Conservation (phyloP, 441 rosid species). For the Erodium moschatum region DNA sequence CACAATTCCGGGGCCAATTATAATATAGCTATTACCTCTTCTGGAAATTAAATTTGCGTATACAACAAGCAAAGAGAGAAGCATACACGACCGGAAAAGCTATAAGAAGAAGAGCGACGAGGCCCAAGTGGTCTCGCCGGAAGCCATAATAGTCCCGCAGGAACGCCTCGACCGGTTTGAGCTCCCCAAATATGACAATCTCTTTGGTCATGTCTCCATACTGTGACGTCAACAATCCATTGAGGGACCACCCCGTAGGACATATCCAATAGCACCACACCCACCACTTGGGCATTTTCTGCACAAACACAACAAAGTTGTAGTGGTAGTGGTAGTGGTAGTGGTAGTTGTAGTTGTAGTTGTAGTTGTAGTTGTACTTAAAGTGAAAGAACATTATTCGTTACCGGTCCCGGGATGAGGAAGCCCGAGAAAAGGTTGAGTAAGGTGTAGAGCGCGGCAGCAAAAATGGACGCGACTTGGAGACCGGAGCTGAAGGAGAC, state of each 20-base stretch:
- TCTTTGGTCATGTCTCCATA: conserved; percentile 39
- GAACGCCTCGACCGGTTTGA: conserved; percentile 37
- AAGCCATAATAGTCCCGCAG: conserved; percentile 46
- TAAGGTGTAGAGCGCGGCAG: conserved; percentile 26
- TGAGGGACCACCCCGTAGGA: conserved; percentile 61
- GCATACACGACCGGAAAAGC: conserved; percentile 40
- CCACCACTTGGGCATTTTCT: conserved; percentile 69
- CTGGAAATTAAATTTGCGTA: conserved; percentile 49
- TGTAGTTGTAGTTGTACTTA: no score
- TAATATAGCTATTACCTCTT: conserved; percentile 38
- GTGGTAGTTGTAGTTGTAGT: no score
- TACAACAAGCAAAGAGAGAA: conserved; percentile 42
- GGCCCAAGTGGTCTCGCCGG: conserved; percentile 21
- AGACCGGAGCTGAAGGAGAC: conserved; percentile 37
- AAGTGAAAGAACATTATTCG: no score
- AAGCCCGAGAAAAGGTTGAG: conserved; percentile 38
- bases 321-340: no score
- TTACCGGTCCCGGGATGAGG: conserved; percentile 39
- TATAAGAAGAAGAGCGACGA: conserved; percentile 35
- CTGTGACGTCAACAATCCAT: conserved; percentile 49
- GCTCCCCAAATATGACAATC: conserved; percentile 36
- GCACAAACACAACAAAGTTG: conserved; percentile 6
- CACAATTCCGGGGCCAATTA: no score
- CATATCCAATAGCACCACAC: conserved; percentile 46
- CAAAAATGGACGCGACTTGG: conserved; percentile 31